These are phyloP conservation scores for Aspergillus tamarii DNA, from an alignment of 2,329 filamentous ascomycete species.

Conservation along the genomic window DNA sequence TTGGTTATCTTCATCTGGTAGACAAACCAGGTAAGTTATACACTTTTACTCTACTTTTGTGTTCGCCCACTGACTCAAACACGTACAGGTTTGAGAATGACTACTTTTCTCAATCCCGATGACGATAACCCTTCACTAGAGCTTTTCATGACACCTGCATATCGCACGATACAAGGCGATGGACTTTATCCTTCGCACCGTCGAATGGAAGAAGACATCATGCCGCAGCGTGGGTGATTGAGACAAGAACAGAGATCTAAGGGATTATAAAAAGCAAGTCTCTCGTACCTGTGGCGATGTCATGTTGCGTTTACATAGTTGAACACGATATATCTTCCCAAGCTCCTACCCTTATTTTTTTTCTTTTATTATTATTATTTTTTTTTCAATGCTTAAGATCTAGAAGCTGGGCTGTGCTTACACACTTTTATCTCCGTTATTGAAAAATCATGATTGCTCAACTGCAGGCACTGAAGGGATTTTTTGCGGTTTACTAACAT, in stretches of 20 bases:
- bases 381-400: neutral
- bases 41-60: too few relatives aligned
- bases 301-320: neutral
- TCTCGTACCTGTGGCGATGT: constrained; percentile 4
- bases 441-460: neutral
- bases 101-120: constrained; percentile 37
- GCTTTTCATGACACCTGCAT: constrained; percentile 43
- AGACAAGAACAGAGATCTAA: constrained; percentile 53
- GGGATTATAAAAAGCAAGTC: constrained; percentile 31
- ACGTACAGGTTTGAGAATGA: constrained; percentile 5
- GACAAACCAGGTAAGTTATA: neutral
- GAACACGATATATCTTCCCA: neutral
- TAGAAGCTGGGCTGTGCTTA: neutral
- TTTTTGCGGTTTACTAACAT: neutral
- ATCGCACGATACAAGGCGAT: constrained; percentile 23
- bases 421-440: neutral
- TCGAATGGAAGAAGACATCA: constrained; percentile 43
- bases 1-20: neutral
- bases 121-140: constrained; percentile 44
- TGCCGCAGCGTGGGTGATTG: constrained; percentile 42
- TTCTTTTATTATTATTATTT: too few relatives aligned
- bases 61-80: neutral
- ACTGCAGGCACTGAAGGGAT: neutral
- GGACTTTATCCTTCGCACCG: constrained; percentile 41
- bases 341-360: neutral